Base-by-base conservation (phyloP, 2,329 filamentous ascomycete species). In the Fusarium fujikuroi region DNA sequence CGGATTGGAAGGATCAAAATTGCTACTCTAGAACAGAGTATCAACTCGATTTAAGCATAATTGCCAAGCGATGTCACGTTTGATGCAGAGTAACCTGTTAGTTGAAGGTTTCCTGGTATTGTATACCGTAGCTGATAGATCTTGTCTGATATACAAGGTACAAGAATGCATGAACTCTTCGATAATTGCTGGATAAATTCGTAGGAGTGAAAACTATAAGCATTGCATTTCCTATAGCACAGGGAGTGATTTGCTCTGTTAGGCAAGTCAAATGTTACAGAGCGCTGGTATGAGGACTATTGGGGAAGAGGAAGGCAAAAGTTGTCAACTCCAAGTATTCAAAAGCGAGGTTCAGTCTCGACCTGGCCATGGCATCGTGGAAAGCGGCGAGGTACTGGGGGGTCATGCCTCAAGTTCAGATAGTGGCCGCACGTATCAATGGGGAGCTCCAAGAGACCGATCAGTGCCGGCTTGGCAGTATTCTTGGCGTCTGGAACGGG, bases 381-480 rank as follows among this genome's bases (percentile, higher is more conserved):
- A 10, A 32, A 32, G 25, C 52, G 28, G 52, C 37, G 36, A 32
- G n/a, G 28, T 32, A 9, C 52, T 32, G 16, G 37, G 34, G 34
- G 15, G 52, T 23, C 19, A 56, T 11, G 25, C 36, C 37, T 25
- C 16, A 56, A 6, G 8, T 56, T 23, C 2, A 25, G 39, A 57
- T 46, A 56, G 28, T 39, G 39, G 53, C 50, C 50, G 36, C 50
- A 57, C n/a, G 30, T 47, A 58, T 58, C 25, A 23, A 57, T 34
- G n/a, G 30, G 28, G 39, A 46, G 18, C 2, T 61, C 19, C 9
- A 39, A 61, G 46, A 30, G 21, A 44, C 34, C 59, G 47, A 28
- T 28, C 34, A 23, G 23, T 65, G 58, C 47, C 60, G 59, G 63
- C 59, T 47, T 50, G 47, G 63, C 40, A 34, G 21, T 14, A 10